Base-by-base conservation (phyloP, 306 rosid genomes). In the Vicia villosa region DNA sequence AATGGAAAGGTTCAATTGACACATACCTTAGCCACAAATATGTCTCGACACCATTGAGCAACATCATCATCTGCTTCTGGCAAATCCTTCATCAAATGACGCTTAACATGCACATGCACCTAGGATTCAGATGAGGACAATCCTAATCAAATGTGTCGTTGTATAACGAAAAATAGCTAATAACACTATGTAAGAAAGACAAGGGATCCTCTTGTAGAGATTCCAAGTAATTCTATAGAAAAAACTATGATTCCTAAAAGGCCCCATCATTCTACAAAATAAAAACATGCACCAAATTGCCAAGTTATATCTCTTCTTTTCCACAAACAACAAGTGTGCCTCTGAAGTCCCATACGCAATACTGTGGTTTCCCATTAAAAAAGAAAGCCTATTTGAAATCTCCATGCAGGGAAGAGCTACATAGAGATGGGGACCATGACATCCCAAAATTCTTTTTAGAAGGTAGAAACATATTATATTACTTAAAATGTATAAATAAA, bases 41-140 rank as follows among this genome's bases (percentile, higher is more conserved):
- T n/a, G 80, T 94, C 99, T 80, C 87, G 86, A 75, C 99, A 94
- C 99, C 99, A 94, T 57, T 91, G 97, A n/a, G 92, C 87, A 66
- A 94, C 89, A 56, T 83, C 95, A 9, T 91, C 99, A 16, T 91
- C 99, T 14, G 87, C 42, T 82, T 88, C 89, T 16, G 99, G 97
- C 80, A 94, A 69, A 11, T 87, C 95, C 69, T 86, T 88, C 95
- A 87, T 94, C 72, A 82, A 74, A 83, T 91, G 96, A 49, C 99
- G 86, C 76, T 94, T 91, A 70, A 94, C 56, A 80, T 84, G 96
- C 76, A 94, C 95, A 36, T 94, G 91, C 61, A 94, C 86, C 99
- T 94, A 55, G 15, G 3, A 40, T 34, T 56, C 26, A 66, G 56
- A 55, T 46, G 50, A 10, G 63, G n/a, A 36, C 10, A 34, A n/a